These are phyloP conservation scores for Nelumbo lutea DNA, from an alignment of 164 flowering plant species.

Conservation along the genomic window DNA sequence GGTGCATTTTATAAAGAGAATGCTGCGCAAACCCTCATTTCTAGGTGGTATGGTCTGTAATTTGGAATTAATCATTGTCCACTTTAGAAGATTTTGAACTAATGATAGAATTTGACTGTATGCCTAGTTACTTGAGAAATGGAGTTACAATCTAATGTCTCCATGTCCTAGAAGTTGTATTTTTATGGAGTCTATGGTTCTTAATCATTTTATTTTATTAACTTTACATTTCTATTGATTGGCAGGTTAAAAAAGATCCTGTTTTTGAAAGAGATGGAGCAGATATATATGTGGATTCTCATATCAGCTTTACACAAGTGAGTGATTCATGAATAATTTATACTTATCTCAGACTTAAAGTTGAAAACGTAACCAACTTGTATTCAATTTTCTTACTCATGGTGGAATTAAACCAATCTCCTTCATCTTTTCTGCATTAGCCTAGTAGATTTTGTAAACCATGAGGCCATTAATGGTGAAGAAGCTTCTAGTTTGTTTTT, in stretches of 20 bases:
- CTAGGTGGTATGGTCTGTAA: too few relatives aligned
- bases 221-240: neutral
- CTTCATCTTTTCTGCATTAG: constrained; percentile 1
- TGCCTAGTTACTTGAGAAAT: neutral
- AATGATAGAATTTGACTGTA: neutral
- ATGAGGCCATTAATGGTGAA: too few relatives aligned
- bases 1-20: neutral
- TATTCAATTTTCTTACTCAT: neutral
- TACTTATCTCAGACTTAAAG: neutral
- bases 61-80: neutral
- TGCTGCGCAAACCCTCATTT: too few relatives aligned
- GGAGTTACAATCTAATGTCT: neutral
- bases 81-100: neutral
- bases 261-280: constrained; percentile 72
- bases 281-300: constrained; percentile 70
- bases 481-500: too few relatives aligned
- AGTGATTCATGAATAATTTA: constrained; percentile 14
- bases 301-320: constrained; percentile 87
- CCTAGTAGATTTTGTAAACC: too few relatives aligned
- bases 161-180: neutral
- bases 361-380: constrained; percentile 1
- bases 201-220: neutral
- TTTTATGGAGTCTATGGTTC: neutral
- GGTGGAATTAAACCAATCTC: neutral
- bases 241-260: constrained; percentile 65